Percentiles rank a stretch among this genome's conserved stretches.
These are phyloP conservation scores for Solanum commersonii DNA, from an alignment of 257 asterid species.

Conservation along the genomic window DNA sequence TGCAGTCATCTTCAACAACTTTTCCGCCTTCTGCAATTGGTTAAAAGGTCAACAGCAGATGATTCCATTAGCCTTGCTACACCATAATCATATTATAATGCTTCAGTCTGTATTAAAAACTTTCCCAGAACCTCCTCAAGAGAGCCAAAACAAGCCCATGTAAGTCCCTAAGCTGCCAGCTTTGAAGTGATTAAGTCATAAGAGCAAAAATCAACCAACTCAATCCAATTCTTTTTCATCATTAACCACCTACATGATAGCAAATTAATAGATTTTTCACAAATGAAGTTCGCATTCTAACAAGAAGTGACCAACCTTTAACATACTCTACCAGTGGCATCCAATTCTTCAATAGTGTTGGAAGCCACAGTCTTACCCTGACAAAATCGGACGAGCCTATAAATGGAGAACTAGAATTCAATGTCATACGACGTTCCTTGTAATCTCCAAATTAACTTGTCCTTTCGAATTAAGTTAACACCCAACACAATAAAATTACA, in stretches of 20 bases:
- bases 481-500: background rate
- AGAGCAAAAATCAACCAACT: background rate
- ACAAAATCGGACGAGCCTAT: background rate
- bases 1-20: background rate
- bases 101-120: background rate
- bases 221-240: background rate
- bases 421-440: background rate
- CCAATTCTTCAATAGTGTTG: background rate
- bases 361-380: background rate
- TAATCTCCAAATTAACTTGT: background rate
- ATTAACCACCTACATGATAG: background rate
- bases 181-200: background rate
- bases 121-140: background rate
- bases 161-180: background rate
- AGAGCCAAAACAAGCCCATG: background rate
- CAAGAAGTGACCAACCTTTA: background rate
- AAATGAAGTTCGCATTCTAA: background rate
- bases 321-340: background rate
- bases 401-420: background rate
- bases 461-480: background rate
- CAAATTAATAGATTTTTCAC: background rate
- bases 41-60: background rate
- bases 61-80: background rate
- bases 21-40: background rate
- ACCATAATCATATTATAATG: background rate